Conservation (phyloP, 208 protist genomes). For the Porcisia hertigi region DNA sequence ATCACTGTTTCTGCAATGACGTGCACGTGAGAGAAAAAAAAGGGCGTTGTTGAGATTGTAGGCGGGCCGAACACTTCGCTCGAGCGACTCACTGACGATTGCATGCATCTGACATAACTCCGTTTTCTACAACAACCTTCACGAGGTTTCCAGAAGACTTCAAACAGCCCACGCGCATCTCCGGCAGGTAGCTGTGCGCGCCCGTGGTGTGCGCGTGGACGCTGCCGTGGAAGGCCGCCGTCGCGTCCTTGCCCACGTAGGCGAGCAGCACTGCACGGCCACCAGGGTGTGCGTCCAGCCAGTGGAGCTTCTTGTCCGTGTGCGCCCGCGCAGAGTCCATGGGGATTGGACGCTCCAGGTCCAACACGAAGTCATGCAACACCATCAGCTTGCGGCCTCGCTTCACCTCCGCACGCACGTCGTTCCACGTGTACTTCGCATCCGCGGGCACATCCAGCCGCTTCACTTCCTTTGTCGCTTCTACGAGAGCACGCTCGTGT, state of each 20-base stretch:
- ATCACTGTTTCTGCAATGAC: no score
- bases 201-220: conserved; percentile 69
- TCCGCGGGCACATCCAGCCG: conserved; percentile 37
- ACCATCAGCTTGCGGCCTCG: conserved; percentile 62
- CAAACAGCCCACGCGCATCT: conserved; percentile 52
- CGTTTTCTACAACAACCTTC: no score
- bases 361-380: conserved; percentile 63
- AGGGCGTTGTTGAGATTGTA: no score
- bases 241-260: conserved; percentile 82
- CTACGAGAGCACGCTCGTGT: conserved; percentile 31
- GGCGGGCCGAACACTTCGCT: no score
- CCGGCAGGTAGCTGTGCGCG: conserved; percentile 60
- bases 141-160: neutral
- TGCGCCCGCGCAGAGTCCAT: conserved; percentile 53
- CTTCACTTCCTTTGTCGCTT: conserved; percentile 31
- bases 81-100: no score
- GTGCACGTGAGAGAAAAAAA: no score
- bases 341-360: conserved; percentile 52
- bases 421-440: conserved; percentile 51
- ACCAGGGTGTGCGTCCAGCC: conserved; percentile 69
- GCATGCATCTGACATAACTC: no score
- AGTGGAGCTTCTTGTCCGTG: conserved; percentile 53
- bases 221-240: conserved; percentile 61
- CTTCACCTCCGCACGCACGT: conserved; percentile 50
- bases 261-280: conserved; percentile 62